Evolutionary conservation across 306 rosid species (phyloP).

Genomic region (Acacia confusa): DNA sequence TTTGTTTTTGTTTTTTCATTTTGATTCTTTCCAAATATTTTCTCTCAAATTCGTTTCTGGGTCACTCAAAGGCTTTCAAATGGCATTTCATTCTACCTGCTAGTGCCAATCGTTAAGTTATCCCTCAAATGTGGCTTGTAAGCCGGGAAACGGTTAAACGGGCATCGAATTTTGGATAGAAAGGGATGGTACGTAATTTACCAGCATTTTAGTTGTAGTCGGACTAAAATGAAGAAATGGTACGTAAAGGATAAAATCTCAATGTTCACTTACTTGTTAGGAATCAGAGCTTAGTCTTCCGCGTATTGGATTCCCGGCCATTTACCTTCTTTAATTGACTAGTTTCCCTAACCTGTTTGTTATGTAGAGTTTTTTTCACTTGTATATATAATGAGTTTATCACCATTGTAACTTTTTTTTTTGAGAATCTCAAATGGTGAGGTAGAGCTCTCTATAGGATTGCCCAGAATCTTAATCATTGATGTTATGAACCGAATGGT

Average conservation of each 20-base stretch:
- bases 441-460: neutral
- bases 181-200: neutral
- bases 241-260: neutral
- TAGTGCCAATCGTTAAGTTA: neutral
- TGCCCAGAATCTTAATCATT: conserved; percentile 18
- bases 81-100: neutral
- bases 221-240: neutral
- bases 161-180: neutral
- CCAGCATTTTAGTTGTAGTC: neutral
- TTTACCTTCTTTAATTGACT: conserved; percentile 8
- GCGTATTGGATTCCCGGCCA: neutral
- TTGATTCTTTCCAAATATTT: neutral
- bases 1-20: too few relatives aligned
- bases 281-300: neutral
- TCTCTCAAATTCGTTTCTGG: neutral
- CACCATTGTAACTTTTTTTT: neutral
- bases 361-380: neutral
- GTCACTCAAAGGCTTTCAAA: neutral
- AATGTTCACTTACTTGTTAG: neutral
- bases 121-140: neutral
- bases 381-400: neutral
- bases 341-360: conserved; percentile 15
- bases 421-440: neutral
- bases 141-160: neutral
- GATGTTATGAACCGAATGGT: conserved; percentile 32